Evolutionary conservation across 768 basidiomycete species (phyloP), one percentile per base, ranked within the genome.

Genomic region (Fomitopsis pulvina): DNA sequence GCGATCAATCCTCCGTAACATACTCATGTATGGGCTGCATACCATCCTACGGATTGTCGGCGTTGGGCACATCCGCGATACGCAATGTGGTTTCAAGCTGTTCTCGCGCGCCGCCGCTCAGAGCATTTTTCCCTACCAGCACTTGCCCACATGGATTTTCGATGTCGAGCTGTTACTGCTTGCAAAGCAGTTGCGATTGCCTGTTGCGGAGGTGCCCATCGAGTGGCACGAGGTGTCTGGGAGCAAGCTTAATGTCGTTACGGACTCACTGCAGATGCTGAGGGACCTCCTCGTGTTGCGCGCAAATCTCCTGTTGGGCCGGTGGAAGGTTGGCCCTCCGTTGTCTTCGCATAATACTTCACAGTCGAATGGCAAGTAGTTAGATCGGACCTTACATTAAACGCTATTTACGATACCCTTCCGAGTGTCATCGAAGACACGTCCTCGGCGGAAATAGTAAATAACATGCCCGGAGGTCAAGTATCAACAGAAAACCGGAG

Each of bases 71-170:
- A 87, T 95, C 52, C 81, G 89, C 22, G 93, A 96, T 70, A 97
- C 94, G 16, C 94, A 96, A 64, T 96, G 94, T 62, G 94, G 94
- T 27, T 97, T 97, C 81, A 97, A 97, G 69, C 79, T 97, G 24
- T 94, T 95, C 69, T 83, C 92, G 14, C 88, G 92, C 10, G 60
- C 73, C 2, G 85, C 92, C 0, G 92, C 92, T 8, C 80, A 75
- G 45, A 78, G 78, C 51, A 82, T 97, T 53, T 97, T 95, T 67
- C 91, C 91, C 0, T 74, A 76, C 1, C 85, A 95, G 61, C 93
- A 90, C 60, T 83, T 95, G 25, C 72, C 85, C 4, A 85, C 88
- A 1, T 97, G 94, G 94, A 93, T 95, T 64, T 97, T 97, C 60
- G 94, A 97, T 66, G 93, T 96, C 51, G 94, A 97, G 65, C 78